These are phyloP conservation scores for Artomyces pyxidatus DNA, from an alignment of 768 basidiomycete species.

Conservation along the genomic window DNA sequence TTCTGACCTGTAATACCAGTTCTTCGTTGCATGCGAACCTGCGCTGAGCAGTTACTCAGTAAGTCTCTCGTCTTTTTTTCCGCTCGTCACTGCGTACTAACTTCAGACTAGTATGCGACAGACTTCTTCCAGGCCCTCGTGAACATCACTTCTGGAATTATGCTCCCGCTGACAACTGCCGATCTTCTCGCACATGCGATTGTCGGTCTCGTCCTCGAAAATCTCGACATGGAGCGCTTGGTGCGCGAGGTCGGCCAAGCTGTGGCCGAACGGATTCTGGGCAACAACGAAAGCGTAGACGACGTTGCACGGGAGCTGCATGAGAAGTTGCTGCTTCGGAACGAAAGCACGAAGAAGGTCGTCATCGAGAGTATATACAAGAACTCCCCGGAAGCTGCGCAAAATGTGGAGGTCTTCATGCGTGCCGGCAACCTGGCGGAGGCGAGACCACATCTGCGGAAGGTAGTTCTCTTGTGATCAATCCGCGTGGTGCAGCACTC, in stretches of 20 bases:
- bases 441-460: slow-evolving; percentile 70
- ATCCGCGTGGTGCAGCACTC: no score
- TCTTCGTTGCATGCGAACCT: slow-evolving; percentile 99
- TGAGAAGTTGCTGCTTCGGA: slow-evolving; percentile 81
- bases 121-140: slow-evolving; percentile 95
- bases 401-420: slow-evolving; percentile 85
- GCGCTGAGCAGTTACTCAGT: slow-evolving; percentile 89
- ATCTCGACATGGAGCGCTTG: slow-evolving; percentile 95
- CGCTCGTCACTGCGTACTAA: slow-evolving; percentile 13
- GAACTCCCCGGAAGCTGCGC: slow-evolving; percentile 78
- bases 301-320: slow-evolving; percentile 94
- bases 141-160: slow-evolving; percentile 87
- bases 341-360: slow-evolving; percentile 95
- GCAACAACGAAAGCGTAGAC: slow-evolving; percentile 92
- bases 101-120: slow-evolving; percentile 60
- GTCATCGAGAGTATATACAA: slow-evolving; percentile 95
- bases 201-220: slow-evolving; percentile 93
- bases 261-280: slow-evolving; percentile 85
- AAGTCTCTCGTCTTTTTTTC: slow-evolving; percentile 20
- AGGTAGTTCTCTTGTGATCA: slow-evolving; percentile 43
- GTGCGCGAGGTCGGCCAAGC: slow-evolving; percentile 92
- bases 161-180: slow-evolving; percentile 94
- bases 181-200: slow-evolving; percentile 93
- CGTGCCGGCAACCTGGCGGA: slow-evolving; percentile 61
- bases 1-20: slow-evolving; percentile 44